phyloP scores from a whole-genome alignment of 257 asterid genomes.

The Thymus mandschuricus region DNA sequence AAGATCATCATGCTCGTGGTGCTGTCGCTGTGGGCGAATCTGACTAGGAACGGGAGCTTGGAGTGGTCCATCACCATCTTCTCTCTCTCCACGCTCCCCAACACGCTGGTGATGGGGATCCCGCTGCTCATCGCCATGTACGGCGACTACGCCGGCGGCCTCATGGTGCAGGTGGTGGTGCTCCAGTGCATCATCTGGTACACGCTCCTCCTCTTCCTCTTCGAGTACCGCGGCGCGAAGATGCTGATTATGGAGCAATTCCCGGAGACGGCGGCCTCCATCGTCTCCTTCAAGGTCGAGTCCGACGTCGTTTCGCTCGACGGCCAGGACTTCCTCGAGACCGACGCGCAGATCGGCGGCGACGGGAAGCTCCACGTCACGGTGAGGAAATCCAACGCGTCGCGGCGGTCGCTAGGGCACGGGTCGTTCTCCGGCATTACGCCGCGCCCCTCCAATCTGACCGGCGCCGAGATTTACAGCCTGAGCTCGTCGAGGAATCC shows the following conservation, averaged over 20 bases:
- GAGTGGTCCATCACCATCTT: conserved; percentile 92
- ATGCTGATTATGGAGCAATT: conserved; percentile 89
- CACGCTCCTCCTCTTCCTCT: conserved; percentile 71
- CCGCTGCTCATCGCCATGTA: conserved; percentile 87
- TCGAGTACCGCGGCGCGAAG: conserved; percentile 91
- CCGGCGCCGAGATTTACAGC: conserved; percentile 63
- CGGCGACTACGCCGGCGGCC: conserved; percentile 62
- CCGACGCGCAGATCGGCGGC: conserved; percentile 80
- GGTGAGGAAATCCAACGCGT: conserved; percentile 85
- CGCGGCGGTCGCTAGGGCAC: conserved; percentile 55
- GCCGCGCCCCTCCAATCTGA: conserved; percentile 59
- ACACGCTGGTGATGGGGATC: conserved; percentile 90
- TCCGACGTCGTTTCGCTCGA: conserved; percentile 92
- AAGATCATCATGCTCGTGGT: conserved; percentile 76
- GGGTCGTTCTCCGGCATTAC: conserved; percentile 59
- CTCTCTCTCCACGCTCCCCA: conserved; percentile 81
- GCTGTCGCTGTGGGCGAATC: conserved; percentile 67
- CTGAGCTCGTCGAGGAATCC: conserved; percentile 58
- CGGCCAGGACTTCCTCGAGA: conserved; percentile 90
- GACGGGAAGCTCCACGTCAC: conserved; percentile 91
- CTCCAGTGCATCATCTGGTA: conserved; percentile 95
- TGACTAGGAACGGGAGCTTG: conserved; percentile 71
- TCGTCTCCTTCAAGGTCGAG: conserved; percentile 86
- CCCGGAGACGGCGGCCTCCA: conserved; percentile 90
- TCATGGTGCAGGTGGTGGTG: conserved; percentile 88